Evolutionary conservation across 73 alveolate species (phyloP), one percentile per base, ranked within the genome.

Genomic region (Blepharisma japonicum): DNA sequence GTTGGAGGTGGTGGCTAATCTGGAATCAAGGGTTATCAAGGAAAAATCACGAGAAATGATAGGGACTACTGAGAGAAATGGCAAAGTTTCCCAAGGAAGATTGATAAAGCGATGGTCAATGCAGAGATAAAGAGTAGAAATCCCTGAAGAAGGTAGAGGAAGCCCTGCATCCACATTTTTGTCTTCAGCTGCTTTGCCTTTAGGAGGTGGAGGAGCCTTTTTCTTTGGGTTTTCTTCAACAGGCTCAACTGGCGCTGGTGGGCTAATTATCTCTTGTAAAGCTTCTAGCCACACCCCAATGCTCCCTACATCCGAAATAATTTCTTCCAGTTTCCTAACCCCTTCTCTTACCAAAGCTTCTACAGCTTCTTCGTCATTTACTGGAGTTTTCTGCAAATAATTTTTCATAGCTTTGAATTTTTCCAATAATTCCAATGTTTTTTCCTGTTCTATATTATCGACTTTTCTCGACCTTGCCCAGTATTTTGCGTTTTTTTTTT

Each of bases 41-140:
- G 96, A 89, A 82, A 91, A 94, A 81, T 94, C 98, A 67, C 95
- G 82, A 45, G 95, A 67, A 71, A 91, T 83, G 46, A 87, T 92
- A 14, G 98, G 98, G 18, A 94, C 85, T 55, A 84, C 83, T 50
- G 77, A 55, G 83, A 94, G 88, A 6, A 88, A 80, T 4, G 88
- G 71, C 32, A 93, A 68, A 8, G 94, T 83, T 81, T 94, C 99
- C 81, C 94, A 78, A 25, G 99, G 99, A 32, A 94, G 86, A 49
- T 87, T 83, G 70, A 83, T 83, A 55, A 94, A 79, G 77, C 98
- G 81, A 71, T 84, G 84, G 79, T 94, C 99, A 23, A 94, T 71
- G 82, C 90, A 83, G 50, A 94, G 78, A 38, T 92, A 89, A 21
- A 94, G 84, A 56, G 87, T 85, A 71, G 91, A 97, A 56, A 94